Evolutionary conservation across 768 basidiomycete genomes (phyloP).

Genomic region (Suillus cothurnatus): DNA sequence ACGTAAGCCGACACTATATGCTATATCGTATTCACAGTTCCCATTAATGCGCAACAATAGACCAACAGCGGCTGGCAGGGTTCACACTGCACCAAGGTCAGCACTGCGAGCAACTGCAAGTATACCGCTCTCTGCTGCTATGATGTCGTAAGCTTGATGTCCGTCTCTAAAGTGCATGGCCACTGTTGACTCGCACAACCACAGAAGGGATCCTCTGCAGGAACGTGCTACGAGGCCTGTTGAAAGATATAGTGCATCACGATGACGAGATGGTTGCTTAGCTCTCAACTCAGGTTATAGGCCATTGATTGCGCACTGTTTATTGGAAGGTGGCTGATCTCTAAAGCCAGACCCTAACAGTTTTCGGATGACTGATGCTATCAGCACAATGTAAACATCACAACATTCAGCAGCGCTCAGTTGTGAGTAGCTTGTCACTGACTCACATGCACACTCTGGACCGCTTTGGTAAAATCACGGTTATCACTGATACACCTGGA

Average conservation of each 20-base stretch:
- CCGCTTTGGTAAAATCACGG: no score
- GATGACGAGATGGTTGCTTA: neutral
- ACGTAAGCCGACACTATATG: neutral
- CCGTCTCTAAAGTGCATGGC: neutral
- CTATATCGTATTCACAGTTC: neutral
- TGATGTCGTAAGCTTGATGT: neutral
- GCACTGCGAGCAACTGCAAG: neutral
- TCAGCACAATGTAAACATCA: no score
- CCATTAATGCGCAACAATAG: neutral
- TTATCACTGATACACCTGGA: no score
- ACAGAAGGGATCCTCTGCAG: neutral
- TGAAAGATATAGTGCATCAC: neutral
- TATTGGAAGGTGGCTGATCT: neutral
- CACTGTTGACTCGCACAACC: neutral
- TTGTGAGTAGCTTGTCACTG: no score
- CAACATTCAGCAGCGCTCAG: no score
- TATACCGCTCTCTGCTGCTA: neutral
- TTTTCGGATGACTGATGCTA: neutral
- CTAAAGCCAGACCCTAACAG: neutral
- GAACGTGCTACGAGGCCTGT: neutral
- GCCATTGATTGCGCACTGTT: neutral
- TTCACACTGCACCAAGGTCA: neutral
- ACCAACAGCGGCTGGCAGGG: neutral
- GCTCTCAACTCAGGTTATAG: neutral
- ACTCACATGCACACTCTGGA: no score